A percentile compares a stretch with the other conserved stretches of the same genome.
Conservation (phyloP, 2,329 filamentous ascomycete genomes). For the Sporothrix protearum region DNA sequence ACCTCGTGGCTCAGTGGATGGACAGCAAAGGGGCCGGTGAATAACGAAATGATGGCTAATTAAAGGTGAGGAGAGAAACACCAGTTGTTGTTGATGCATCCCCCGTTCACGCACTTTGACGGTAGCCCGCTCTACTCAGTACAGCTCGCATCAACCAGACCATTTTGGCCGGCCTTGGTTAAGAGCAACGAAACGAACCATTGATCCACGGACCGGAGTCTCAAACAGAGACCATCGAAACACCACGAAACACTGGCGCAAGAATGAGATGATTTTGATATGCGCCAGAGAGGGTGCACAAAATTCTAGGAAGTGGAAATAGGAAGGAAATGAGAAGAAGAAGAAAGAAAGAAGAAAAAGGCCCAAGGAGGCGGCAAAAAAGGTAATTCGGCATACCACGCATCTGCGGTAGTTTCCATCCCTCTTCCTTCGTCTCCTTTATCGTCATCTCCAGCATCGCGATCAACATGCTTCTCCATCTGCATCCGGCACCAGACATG, state of each 20-base stretch:
- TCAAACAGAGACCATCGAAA: constrained; percentile 7
- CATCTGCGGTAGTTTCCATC: not conserved
- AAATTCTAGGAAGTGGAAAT: not conserved
- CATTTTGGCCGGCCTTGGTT: not conserved
- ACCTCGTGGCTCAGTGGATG: not conserved
- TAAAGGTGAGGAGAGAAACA: not conserved
- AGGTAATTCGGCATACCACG: not conserved
- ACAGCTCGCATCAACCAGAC: too few species aligned
- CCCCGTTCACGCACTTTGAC: not conserved
- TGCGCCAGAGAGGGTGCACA: not conserved
- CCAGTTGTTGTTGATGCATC: not conserved
- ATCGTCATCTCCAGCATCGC: not conserved
- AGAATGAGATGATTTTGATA: not conserved
- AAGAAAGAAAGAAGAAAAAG: not conserved
- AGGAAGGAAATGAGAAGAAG: not conserved
- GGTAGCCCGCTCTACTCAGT: too few species aligned
- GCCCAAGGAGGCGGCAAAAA: not conserved
- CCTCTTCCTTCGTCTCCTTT: not conserved
- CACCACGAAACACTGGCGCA: constrained; percentile 12
- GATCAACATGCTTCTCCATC: not conserved
- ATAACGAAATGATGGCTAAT: not conserved
- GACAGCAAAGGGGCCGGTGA: constrained; percentile 12
- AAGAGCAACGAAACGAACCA: constrained; percentile 5
- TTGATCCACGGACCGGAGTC: not conserved
- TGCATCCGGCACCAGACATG: not conserved